Evolutionary conservation across 208 protist genomes (phyloP).

Genomic region (Herpetomonas muscarum): DNA sequence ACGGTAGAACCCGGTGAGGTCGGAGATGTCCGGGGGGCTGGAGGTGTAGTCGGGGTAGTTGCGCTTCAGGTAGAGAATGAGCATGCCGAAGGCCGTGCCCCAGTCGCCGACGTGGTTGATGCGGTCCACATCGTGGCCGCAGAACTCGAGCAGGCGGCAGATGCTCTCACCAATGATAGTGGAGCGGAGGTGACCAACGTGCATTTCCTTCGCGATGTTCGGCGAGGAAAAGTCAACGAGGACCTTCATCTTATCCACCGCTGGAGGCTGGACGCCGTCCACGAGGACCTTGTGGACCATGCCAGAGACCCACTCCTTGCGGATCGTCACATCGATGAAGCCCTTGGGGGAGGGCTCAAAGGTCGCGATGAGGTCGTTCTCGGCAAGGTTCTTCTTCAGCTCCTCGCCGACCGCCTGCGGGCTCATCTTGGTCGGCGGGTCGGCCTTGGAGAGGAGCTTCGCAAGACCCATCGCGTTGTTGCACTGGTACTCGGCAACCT

Average conservation of each 20-base stretch:
- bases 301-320: conserved; percentile 48
- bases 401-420: conserved; percentile 81
- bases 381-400: conserved; percentile 69
- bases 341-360: conserved; percentile 87
- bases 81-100: conserved; percentile 98
- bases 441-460: conserved; percentile 79
- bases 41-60: conserved; percentile 88
- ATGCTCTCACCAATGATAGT: conserved; percentile 98
- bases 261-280: conserved; percentile 67
- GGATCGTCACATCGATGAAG: conserved; percentile 92
- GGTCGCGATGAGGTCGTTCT: conserved; percentile 79
- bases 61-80: conserved; percentile 96
- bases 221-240: conserved; percentile 98
- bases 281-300: conserved; percentile 50
- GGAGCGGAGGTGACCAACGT: conserved; percentile 97
- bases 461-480: conserved; percentile 93
- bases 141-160: conserved; percentile 93
- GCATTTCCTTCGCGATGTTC: conserved; percentile 99
- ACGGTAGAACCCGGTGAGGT: conserved; percentile 95
- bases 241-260: conserved; percentile 60
- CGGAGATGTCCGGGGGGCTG: conserved; percentile 87
- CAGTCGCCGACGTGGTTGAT: conserved; percentile 99
- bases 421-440: conserved; percentile 76
- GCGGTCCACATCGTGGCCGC: conserved; percentile 89
- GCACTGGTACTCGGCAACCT: conserved; percentile 93